phyloP scores from a whole-genome alignment of 176 grass and related monocot species.

The Aegilops umbellulata region DNA sequence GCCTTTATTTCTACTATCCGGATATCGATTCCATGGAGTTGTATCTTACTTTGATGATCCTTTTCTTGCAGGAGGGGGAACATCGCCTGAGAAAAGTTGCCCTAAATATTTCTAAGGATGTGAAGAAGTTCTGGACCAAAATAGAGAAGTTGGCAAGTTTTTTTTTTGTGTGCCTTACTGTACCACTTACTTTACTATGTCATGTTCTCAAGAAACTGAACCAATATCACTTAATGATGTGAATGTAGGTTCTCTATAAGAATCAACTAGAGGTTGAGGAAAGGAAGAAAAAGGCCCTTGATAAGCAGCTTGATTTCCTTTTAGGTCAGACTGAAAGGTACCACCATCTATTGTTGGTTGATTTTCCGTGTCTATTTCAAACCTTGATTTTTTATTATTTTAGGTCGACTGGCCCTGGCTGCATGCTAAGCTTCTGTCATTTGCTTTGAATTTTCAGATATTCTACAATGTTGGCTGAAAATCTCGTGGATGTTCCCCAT shows the following conservation, averaged over 20 bases:
- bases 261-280: conserved; percentile 90
- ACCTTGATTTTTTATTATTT: background rate
- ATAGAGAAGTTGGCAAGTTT: conserved; percentile 92
- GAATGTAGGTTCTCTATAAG: conserved; percentile 89
- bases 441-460: conserved; percentile 49
- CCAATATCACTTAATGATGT: background rate
- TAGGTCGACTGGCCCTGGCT: background rate
- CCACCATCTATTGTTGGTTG: background rate
- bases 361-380: background rate
- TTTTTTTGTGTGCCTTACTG: background rate
- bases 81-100: conserved; percentile 89
- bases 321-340: conserved; percentile 99
- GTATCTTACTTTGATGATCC: conserved; percentile 7
- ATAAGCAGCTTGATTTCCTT: conserved; percentile 99
- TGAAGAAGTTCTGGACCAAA: conserved; percentile 99
- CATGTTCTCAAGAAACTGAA: conserved; percentile 14
- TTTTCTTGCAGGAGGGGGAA: conserved; percentile 73
- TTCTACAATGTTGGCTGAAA: conserved; percentile 99
- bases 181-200: background rate
- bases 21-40: background rate
- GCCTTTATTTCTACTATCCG: background rate
- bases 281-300: conserved; percentile 90
- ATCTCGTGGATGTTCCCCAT: conserved; percentile 69
- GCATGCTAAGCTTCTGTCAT: conserved; percentile 25
- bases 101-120: conserved; percentile 95